Evolutionary conservation across 2,329 filamentous ascomycete genomes (phyloP).

Genomic region (Thyridium curvatum): DNA sequence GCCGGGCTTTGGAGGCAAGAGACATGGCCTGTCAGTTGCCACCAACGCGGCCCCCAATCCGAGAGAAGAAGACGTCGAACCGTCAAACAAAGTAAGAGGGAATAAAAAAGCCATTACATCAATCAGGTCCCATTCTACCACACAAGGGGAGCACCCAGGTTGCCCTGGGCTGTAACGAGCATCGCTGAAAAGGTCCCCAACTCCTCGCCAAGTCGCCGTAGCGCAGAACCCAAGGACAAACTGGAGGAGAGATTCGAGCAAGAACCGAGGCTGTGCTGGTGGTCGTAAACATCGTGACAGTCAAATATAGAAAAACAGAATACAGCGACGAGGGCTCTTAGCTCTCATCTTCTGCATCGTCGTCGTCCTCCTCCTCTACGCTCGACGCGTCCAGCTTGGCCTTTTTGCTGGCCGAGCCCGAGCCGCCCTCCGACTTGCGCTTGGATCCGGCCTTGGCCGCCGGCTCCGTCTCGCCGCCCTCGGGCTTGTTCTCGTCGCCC

Average conservation of each 20-base stretch:
- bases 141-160: no score
- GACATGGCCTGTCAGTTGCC: no score
- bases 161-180: no score
- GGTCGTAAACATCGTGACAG: conserved; percentile 9
- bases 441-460: conserved; percentile 41
- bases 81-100: no score
- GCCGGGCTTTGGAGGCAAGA: no score
- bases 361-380: conserved; percentile 31
- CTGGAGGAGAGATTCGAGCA: conserved; percentile 1
- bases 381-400: conserved; percentile 34
- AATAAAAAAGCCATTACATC: no score
- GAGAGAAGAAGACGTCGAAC: no score
- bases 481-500: conserved; percentile 23
- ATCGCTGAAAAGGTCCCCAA: background rate
- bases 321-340: background rate
- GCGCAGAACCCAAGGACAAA: background rate
- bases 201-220: conserved; percentile 3
- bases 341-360: conserved; percentile 12
- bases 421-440: conserved; percentile 51
- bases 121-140: no score
- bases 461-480: conserved; percentile 21
- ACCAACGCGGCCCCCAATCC: no score
- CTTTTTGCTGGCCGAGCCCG: conserved; percentile 46
- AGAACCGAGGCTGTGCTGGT: background rate
- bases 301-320: conserved; percentile 3